Conservation (phyloP, 257 asterid species). For the Solanum lycopersicoides region DNA sequence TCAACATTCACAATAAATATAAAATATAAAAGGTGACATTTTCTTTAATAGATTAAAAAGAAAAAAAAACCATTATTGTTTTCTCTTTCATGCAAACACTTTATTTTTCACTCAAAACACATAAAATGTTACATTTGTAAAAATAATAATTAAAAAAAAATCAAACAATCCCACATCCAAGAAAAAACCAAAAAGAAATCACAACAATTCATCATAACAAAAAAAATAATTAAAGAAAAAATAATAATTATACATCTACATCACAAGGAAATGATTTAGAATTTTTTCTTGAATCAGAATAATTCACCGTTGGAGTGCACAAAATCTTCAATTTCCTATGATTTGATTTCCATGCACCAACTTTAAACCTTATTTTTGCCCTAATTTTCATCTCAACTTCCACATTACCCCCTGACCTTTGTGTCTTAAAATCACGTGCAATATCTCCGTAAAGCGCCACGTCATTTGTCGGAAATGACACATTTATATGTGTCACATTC, state of each 20-base stretch:
- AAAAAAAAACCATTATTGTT: neutral
- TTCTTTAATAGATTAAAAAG: neutral
- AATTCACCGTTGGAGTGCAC: conserved; percentile 37
- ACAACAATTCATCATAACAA: neutral
- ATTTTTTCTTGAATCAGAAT: conserved; percentile 25
- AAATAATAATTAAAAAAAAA: neutral
- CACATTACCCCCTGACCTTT: conserved; percentile 35
- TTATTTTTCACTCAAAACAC: neutral
- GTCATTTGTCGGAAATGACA: conserved; percentile 38
- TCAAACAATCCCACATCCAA: neutral
- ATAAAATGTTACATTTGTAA: neutral
- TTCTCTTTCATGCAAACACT: neutral
- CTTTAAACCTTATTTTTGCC: conserved; percentile 64
- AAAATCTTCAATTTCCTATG: conserved; percentile 46
- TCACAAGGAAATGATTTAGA: conserved; percentile 46
- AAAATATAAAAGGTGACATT: neutral
- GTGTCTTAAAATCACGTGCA: conserved; percentile 46
- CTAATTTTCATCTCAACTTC: conserved; percentile 38
- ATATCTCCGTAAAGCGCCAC: conserved; percentile 30
- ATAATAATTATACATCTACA: conserved; percentile 18
- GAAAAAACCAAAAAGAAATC: neutral
- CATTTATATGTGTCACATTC: conserved; percentile 43
- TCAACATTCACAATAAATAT: too few relatives aligned
- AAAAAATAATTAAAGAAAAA: neutral
- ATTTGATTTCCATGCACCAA: conserved; percentile 45